phyloP scores from a whole-genome alignment of 2,329 filamentous ascomycete species.

The Helotiales sp. region DNA sequence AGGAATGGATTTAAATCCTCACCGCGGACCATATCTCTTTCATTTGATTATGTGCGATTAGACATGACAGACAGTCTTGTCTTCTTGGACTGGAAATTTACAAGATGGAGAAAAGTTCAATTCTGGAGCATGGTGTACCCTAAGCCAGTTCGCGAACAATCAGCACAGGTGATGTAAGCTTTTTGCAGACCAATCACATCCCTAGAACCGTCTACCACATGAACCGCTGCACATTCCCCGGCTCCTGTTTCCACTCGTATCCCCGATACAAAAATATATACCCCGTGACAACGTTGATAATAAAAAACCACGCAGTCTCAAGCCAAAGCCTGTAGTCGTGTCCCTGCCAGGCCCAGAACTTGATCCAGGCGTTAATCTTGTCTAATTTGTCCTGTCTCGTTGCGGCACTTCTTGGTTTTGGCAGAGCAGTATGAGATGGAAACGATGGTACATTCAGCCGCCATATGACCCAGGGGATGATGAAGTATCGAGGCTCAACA shows the following conservation, averaged over 20 bases:
- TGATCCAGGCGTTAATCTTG: neutral
- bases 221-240: constrained; percentile 71
- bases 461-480: constrained; percentile 94
- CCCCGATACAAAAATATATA: constrained; percentile 72
- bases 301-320: constrained; percentile 73
- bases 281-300: constrained; percentile 68
- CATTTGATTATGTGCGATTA: too few relatives aligned
- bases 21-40: too few relatives aligned
- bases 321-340: constrained; percentile 49
- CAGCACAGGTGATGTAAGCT: too few relatives aligned
- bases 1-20: neutral
- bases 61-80: too few relatives aligned
- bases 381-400: neutral
- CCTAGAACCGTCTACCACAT: constrained; percentile 67
- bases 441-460: constrained; percentile 76
- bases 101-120: too few relatives aligned
- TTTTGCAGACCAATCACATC: neutral
- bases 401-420: neutral
- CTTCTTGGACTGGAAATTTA: too few relatives aligned
- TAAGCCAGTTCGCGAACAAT: too few relatives aligned
- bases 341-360: constrained; percentile 21
- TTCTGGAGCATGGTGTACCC: too few relatives aligned
- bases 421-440: constrained; percentile 51
- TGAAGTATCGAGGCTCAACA: constrained; percentile 95
- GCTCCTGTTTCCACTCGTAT: constrained; percentile 63